phyloP scores from a whole-genome alignment of 2,329 filamentous ascomycete species.

The Neonectria faginata region DNA sequence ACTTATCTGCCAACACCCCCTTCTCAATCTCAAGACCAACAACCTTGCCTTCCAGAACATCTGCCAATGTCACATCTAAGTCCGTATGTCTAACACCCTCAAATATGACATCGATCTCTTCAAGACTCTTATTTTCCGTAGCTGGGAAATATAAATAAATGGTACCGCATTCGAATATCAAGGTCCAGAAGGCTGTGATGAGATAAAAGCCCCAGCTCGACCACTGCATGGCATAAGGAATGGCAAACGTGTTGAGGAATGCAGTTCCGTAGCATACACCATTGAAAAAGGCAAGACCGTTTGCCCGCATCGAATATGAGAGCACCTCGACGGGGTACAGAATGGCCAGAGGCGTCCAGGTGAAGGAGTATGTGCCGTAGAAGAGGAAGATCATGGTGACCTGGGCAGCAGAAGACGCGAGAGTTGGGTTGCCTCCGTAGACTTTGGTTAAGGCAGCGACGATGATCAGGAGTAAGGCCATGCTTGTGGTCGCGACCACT shows the following conservation, averaged over 20 bases:
- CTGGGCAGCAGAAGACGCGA: constrained; percentile 18
- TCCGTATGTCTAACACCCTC: constrained; percentile 14
- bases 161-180: constrained; percentile 11
- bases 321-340: constrained; percentile 20
- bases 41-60: constrained; percentile 9
- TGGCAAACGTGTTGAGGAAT: constrained; percentile 18
- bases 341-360: constrained; percentile 16
- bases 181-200: constrained; percentile 14
- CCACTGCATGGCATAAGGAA: constrained; percentile 24
- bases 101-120: constrained; percentile 23
- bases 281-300: constrained; percentile 18
- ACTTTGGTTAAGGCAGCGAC: constrained; percentile 13
- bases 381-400: constrained; percentile 21
- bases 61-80: constrained; percentile 8
- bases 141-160: constrained; percentile 21
- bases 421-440: constrained; percentile 7
- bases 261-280: constrained; percentile 18
- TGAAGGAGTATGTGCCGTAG: constrained; percentile 17
- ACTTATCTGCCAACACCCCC: background rate
- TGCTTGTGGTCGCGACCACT: constrained; percentile 8
- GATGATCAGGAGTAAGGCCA: constrained; percentile 9
- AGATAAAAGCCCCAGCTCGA: constrained; percentile 20
- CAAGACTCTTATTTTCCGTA: constrained; percentile 14
- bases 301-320: constrained; percentile 13
- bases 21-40: background rate